Conservation (phyloP, 768 basidiomycete species). For the Mycena polygramma region DNA sequence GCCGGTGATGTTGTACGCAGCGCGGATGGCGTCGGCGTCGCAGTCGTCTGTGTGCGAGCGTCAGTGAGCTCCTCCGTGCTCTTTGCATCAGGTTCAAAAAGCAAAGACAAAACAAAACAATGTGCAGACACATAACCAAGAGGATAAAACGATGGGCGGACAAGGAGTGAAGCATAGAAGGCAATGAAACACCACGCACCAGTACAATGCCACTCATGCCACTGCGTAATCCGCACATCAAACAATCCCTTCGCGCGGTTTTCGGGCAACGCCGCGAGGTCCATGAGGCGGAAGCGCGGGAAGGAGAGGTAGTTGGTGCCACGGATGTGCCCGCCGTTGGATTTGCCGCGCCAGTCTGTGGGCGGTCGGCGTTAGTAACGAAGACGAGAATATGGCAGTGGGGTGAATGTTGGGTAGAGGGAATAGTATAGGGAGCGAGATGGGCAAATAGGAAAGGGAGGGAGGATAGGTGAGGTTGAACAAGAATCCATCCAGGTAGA, state of each 20-base stretch:
- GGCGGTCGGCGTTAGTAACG: not conserved
- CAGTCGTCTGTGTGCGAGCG: not conserved
- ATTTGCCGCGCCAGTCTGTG: conserved; percentile 38
- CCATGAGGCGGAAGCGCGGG: conserved; percentile 35
- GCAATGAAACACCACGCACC: conserved; percentile 1
- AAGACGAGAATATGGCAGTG: not conserved
- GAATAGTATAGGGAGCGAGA: no score
- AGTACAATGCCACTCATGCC: conserved; percentile 34
- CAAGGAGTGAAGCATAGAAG: not conserved
- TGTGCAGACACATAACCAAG: no score
- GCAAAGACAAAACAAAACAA: no score
- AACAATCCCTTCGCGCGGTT: conserved; percentile 12
- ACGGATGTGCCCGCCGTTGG: conserved; percentile 37
- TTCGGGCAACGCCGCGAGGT: conserved; percentile 27
- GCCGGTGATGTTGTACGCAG: conserved; percentile 16
- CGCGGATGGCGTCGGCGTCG: not conserved
- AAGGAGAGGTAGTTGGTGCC: conserved; percentile 29
- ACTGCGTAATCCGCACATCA: conserved; percentile 32
- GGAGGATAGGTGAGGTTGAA: no score
- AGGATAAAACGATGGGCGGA: no score
- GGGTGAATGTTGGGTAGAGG: no score
- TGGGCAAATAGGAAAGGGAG: no score
- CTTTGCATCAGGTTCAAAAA: no score
- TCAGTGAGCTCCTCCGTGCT: no score
- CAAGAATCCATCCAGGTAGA: no score